Evolutionary conservation across 2,329 filamentous ascomycete genomes (phyloP).

Genomic region (Akanthomyces muscarius): DNA sequence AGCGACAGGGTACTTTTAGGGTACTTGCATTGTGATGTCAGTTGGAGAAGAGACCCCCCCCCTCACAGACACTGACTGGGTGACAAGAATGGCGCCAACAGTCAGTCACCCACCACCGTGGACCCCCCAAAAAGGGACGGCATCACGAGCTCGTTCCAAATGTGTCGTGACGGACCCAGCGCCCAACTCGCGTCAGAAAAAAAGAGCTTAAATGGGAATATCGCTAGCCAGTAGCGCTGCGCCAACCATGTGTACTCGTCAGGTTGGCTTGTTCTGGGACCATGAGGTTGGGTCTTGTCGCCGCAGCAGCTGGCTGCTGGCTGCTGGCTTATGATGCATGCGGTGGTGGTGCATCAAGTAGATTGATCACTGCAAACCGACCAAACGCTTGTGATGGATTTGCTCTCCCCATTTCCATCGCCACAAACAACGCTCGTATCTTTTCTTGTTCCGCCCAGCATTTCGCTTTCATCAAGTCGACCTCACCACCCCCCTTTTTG

Average conservation of each 20-base stretch:
- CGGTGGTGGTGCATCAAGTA: too few species aligned
- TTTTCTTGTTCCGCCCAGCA: background rate
- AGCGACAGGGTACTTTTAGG: too few species aligned
- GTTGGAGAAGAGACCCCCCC: background rate
- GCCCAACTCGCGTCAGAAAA: background rate
- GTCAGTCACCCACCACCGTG: background rate
- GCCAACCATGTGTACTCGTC: background rate
- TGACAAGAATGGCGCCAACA: background rate
- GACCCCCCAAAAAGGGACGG: background rate
- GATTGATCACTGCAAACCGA: background rate
- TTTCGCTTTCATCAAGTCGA: background rate
- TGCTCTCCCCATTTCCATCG: background rate
- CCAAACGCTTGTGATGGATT: background rate
- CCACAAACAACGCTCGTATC: background rate
- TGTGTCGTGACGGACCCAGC: constrained; percentile 9
- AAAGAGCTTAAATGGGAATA: background rate
- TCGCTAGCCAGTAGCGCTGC: too few species aligned
- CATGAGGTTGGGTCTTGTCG: background rate
- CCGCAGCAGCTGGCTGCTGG: background rate
- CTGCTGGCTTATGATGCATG: background rate
- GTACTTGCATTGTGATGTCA: background rate
- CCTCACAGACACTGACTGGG: background rate
- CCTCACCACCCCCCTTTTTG: background rate
- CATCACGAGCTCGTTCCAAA: constrained; percentile 13
- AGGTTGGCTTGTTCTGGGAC: background rate